These are phyloP conservation scores for Dalechampia spathulata DNA, from an alignment of 441 rosid genomes.

Conservation along the genomic window DNA sequence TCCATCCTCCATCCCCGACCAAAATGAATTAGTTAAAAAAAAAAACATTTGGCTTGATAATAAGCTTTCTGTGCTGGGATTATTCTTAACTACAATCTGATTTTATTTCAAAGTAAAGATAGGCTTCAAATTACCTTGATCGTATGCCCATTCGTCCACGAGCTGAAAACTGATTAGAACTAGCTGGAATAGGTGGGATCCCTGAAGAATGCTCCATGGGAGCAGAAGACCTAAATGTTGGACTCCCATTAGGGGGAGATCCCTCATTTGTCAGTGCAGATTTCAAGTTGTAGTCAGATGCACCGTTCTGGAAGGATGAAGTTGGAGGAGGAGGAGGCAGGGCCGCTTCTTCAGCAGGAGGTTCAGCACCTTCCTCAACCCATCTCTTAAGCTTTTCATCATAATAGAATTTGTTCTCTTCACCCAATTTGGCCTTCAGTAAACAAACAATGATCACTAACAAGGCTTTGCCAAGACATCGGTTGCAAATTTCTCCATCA, in stretches of 20 bases:
- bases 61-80: too few species aligned
- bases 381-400: slow-evolving; percentile 97
- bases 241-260: slow-evolving; percentile 38
- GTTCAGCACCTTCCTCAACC: slow-evolving; percentile 95
- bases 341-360: slow-evolving; percentile 72
- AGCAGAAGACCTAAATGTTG: slow-evolving; percentile 30
- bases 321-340: slow-evolving; percentile 82
- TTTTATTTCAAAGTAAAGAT: not conserved
- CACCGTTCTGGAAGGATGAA: slow-evolving; percentile 57
- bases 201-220: slow-evolving; percentile 51
- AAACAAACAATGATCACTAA: slow-evolving; percentile 5
- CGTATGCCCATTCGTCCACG: slow-evolving; percentile 72
- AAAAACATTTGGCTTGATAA: too few species aligned
- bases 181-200: slow-evolving; percentile 71
- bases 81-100: not conserved
- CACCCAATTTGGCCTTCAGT: slow-evolving; percentile 90
- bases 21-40: too few species aligned
- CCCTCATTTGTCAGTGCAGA: slow-evolving; percentile 51
- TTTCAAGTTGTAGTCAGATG: slow-evolving; percentile 53
- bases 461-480: not conserved
- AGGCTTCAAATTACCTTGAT: slow-evolving; percentile 39
- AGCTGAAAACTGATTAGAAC: slow-evolving; percentile 71
- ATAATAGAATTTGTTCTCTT: slow-evolving; percentile 74
- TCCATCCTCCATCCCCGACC: too few species aligned
- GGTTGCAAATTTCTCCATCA: not conserved